phyloP scores from a whole-genome alignment of 139 green algal genomes.

The Eudorina sp. region DNA sequence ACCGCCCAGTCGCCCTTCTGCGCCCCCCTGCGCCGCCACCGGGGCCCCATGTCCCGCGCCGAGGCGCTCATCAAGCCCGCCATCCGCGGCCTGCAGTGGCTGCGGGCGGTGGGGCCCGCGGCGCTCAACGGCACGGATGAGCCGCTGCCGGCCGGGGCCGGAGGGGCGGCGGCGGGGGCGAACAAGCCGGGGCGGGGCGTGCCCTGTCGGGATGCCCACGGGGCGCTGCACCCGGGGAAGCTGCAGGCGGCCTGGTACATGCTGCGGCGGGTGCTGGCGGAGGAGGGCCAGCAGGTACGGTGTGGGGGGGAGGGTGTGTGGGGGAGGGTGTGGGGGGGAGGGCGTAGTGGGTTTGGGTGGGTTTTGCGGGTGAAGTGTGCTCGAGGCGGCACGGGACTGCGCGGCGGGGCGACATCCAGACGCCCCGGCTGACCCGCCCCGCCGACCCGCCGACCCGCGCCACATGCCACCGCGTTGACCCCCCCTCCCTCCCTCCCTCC shows the following conservation, averaged over 20 bases:
- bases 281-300: not conserved
- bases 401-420: no score
- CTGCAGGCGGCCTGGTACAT: slow-evolving; percentile 14
- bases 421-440: no score
- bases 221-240: not conserved
- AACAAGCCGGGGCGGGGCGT: not conserved
- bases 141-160: no score
- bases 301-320: no score
- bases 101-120: not conserved
- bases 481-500: no score
- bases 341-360: no score
- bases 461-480: no score
- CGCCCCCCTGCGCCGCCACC: not conserved
- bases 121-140: not conserved
- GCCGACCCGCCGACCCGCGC: no score
- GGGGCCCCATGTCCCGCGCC: not conserved
- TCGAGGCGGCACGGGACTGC: no score
- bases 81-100: slow-evolving; percentile 17
- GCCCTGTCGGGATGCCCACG: not conserved
- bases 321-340: no score
- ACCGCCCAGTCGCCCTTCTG: not conserved
- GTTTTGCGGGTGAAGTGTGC: no score
- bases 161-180: not conserved
- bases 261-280: not conserved
- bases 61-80: slow-evolving; percentile 15